These are phyloP conservation scores for Lasiodiplodia theobromae DNA, from an alignment of 2,329 filamentous ascomycete species.

Conservation along the genomic window DNA sequence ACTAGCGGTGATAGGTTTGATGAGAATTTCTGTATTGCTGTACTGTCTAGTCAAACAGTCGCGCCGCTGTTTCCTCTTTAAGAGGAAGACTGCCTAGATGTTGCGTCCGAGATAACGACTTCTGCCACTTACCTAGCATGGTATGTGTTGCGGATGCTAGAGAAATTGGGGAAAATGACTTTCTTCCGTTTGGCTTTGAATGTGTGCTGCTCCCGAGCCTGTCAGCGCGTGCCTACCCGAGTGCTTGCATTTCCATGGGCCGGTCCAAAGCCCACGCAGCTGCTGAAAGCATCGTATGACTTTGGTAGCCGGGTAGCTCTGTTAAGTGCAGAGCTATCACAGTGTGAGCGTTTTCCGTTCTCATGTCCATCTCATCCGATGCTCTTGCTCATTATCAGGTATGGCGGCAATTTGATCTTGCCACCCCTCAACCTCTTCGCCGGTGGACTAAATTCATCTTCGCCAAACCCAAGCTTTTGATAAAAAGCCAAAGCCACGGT, in stretches of 20 bases:
- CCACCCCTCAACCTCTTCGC: constrained; percentile 59
- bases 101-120: neutral
- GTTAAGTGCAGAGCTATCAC: too few species aligned
- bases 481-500: constrained; percentile 66
- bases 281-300: neutral
- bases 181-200: neutral
- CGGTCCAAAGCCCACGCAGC: neutral
- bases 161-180: neutral
- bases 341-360: too few species aligned
- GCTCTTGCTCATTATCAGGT: constrained; percentile 61
- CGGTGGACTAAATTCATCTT: constrained; percentile 61
- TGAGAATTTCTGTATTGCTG: too few species aligned
- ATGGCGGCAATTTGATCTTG: constrained; percentile 57
- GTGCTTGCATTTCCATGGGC: neutral
- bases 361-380: constrained; percentile 8
- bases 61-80: too few species aligned
- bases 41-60: too few species aligned
- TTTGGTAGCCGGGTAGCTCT: neutral
- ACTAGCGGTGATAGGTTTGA: too few species aligned
- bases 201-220: neutral
- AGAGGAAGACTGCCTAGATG: too few species aligned
- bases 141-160: neutral
- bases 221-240: neutral
- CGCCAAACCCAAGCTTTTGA: constrained; percentile 61
- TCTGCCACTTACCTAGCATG: neutral